Evolutionary conservation across 2,329 filamentous ascomycete species (phyloP).

Genomic region (Colletotrichum endophyticum): DNA sequence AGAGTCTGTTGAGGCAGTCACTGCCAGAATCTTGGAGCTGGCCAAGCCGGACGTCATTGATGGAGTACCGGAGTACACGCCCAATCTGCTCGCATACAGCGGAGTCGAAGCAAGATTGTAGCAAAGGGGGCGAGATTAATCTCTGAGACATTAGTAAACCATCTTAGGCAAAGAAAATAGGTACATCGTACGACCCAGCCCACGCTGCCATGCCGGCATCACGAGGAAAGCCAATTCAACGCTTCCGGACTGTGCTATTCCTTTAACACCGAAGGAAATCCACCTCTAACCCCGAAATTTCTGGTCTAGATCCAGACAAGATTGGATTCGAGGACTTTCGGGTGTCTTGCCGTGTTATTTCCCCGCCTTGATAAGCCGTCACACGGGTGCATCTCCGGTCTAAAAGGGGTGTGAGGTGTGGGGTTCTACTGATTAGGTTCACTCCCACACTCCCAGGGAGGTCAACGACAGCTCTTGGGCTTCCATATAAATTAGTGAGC

Average conservation of each 20-base stretch:
- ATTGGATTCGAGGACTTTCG: background rate
- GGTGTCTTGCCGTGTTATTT: background rate
- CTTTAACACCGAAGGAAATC: background rate
- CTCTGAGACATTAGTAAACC: background rate
- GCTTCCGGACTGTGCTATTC: background rate
- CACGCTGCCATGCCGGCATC: background rate
- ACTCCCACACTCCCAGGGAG: background rate
- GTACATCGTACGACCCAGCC: background rate
- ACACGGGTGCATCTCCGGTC: background rate
- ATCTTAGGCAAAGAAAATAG: background rate
- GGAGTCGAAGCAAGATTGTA: slow-evolving; percentile 25
- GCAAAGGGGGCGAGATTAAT: background rate
- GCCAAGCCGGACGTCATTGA: slow-evolving; percentile 41
- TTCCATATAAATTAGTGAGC: background rate
- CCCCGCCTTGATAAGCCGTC: background rate
- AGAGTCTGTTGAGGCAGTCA: slow-evolving; percentile 45
- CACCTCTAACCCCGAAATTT: background rate
- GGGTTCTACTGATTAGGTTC: background rate
- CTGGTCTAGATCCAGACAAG: background rate
- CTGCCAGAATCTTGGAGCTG: slow-evolving; percentile 43
- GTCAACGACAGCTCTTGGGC: background rate
- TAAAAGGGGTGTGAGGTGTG: background rate
- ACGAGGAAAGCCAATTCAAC: background rate
- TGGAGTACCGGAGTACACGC: slow-evolving; percentile 34
- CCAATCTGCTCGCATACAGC: slow-evolving; percentile 56